Evolutionary conservation across 2,329 filamentous ascomycete genomes (phyloP).

Genomic region (Dactylellina haptotyla): DNA sequence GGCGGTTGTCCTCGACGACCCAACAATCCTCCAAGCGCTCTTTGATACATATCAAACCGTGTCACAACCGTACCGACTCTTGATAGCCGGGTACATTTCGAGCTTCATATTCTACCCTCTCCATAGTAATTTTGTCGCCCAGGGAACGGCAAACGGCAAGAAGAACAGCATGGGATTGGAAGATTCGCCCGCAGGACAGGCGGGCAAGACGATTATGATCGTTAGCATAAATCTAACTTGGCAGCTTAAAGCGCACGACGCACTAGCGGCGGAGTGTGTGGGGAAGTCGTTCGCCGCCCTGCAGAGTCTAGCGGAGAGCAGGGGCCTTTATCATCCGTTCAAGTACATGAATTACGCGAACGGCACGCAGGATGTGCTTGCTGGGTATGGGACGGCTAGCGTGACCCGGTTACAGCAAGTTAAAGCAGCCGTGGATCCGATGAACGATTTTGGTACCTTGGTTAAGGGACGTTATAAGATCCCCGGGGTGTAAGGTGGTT

Average conservation of each 20-base stretch:
- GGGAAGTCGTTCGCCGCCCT: constrained; percentile 15
- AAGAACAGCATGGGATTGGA: constrained; percentile 51
- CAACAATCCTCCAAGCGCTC: constrained; percentile 19
- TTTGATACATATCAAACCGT: constrained; percentile 22
- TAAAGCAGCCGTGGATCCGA: constrained; percentile 36
- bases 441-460: constrained; percentile 44
- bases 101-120: constrained; percentile 40
- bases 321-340: constrained; percentile 29
- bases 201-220: constrained; percentile 45
- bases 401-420: constrained; percentile 19
- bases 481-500: neutral
- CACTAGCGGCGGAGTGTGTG: constrained; percentile 20
- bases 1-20: constrained; percentile 27
- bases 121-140: constrained; percentile 21
- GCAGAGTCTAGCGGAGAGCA: constrained; percentile 8
- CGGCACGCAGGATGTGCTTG: constrained; percentile 46
- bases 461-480: constrained; percentile 42
- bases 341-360: constrained; percentile 51
- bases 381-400: constrained; percentile 30
- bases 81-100: constrained; percentile 21
- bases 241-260: constrained; percentile 12
- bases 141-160: constrained; percentile 26
- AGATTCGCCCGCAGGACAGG: constrained; percentile 22
- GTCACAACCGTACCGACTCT: constrained; percentile 5
- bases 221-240: constrained; percentile 45